Conservation (phyloP, 139 green algal genomes). For the Diplosphaera chodatii region DNA sequence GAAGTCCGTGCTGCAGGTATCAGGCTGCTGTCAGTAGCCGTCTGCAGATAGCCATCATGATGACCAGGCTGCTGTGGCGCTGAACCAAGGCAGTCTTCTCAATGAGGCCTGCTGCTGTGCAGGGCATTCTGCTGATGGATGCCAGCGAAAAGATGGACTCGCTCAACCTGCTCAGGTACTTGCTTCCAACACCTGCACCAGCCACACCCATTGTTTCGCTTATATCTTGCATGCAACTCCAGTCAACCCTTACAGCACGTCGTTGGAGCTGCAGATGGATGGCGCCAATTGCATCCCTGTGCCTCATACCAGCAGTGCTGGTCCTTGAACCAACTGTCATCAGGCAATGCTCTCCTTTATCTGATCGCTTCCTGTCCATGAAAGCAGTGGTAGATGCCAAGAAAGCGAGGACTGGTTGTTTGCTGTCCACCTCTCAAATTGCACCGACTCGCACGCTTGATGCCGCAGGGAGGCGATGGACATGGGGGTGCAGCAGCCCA, state of each 20-base stretch:
- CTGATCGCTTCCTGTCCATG: no score
- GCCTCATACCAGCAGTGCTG: conserved; percentile 67
- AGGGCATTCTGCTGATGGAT: conserved; percentile 68
- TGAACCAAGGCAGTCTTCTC: no score
- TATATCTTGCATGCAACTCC: no score
- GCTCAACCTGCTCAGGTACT: conserved; percentile 27
- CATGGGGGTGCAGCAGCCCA: neutral
- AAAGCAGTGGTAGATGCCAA: no score
- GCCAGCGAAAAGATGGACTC: conserved; percentile 77
- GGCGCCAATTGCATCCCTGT: conserved; percentile 55
- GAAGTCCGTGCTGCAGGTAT: conserved; percentile 77
- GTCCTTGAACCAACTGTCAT: conserved; percentile 57
- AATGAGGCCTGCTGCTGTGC: conserved; percentile 2
- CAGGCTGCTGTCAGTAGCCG: neutral
- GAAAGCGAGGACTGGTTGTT: no score
- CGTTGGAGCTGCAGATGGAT: conserved; percentile 66
- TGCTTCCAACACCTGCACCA: no score
- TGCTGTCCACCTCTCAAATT: no score
- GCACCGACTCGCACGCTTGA: no score
- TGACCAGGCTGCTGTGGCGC: no score
- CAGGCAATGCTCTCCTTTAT: neutral
- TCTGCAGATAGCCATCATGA: no score
- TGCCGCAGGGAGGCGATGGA: neutral
- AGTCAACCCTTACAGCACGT: neutral
- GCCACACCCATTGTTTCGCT: no score